A percentile compares a stretch with the other conserved stretches of the same genome.
Evolutionary conservation across 2,329 filamentous ascomycete genomes (phyloP).

Genomic region (Alternaria postmessia): DNA sequence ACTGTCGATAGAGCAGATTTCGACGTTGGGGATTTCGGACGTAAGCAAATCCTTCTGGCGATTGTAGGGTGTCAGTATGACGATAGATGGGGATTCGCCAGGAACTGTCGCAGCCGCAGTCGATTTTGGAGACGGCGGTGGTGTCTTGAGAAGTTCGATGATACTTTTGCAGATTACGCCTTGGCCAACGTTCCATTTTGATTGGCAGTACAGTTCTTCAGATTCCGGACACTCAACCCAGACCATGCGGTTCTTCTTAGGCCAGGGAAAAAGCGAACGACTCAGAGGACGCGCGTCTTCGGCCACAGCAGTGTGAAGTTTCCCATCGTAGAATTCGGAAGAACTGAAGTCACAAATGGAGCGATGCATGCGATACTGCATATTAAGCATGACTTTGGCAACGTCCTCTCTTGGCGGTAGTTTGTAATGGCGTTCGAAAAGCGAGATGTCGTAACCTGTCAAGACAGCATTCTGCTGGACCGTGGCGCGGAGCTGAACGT

Average conservation of each 20-base stretch:
- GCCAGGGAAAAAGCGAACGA: not conserved
- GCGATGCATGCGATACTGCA: not conserved
- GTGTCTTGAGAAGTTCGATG: not conserved
- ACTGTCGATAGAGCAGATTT: not conserved
- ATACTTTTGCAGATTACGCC: not conserved
- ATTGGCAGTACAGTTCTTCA: not conserved
- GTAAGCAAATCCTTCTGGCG: not conserved
- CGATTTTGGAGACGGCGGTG: not conserved
- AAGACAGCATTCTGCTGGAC: not conserved
- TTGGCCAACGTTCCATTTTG: not conserved
- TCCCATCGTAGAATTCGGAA: not conserved
- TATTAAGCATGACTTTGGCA: not conserved
- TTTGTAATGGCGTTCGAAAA: not conserved
- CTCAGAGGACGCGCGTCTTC: not conserved
- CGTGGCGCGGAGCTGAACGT: not conserved
- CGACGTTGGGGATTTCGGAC: not conserved
- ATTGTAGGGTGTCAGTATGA: not conserved
- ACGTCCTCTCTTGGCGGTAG: not conserved
- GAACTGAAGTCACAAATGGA: not conserved
- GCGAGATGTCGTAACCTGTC: not conserved
- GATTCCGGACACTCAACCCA: not conserved
- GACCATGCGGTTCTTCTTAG: not conserved
- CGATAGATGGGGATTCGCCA: not conserved
- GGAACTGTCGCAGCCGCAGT: not conserved
- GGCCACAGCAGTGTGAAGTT: not conserved